Conservation (phyloP, 257 asterid genomes). For the Linaria vulgaris region DNA sequence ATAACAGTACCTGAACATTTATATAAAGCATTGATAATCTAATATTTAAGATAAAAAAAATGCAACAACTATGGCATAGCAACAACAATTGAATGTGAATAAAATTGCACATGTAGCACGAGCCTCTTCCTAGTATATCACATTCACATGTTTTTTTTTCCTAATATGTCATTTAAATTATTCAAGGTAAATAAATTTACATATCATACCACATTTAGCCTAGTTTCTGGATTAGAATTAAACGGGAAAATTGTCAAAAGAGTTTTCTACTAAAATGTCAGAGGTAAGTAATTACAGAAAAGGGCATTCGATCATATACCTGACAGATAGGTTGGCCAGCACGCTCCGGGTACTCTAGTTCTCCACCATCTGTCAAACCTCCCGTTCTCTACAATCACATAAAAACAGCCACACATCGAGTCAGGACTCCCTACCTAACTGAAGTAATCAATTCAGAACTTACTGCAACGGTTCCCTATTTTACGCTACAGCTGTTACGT, state of each 20-base stretch:
- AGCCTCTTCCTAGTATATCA: too few species aligned
- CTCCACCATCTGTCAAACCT: conserved; percentile 44
- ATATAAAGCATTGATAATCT: too few species aligned
- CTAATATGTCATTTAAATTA: not conserved
- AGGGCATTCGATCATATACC: conserved; percentile 36
- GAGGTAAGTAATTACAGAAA: not conserved
- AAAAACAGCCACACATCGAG: conserved; percentile 7
- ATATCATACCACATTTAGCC: conserved; percentile 6
- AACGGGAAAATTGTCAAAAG: not conserved
- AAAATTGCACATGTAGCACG: too few species aligned
- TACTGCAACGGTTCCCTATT: not conserved
- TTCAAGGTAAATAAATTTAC: conserved; percentile 1
- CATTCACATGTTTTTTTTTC: too few species aligned
- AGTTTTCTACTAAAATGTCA: not conserved
- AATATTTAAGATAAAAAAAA: too few species aligned
- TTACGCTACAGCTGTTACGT: conserved; percentile 10
- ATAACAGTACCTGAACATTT: too few species aligned
- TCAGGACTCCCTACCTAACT: conserved; percentile 24
- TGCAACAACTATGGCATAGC: too few species aligned
- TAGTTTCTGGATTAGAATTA: not conserved
- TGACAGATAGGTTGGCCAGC: conserved; percentile 69
- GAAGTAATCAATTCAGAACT: conserved; percentile 13
- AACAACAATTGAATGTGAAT: too few species aligned
- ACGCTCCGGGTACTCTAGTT: conserved; percentile 53
- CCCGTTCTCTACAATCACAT: conserved; percentile 46